These are phyloP conservation scores for Colletotrichum falcatum DNA, from an alignment of 2,329 filamentous ascomycete genomes.

Conservation along the genomic window DNA sequence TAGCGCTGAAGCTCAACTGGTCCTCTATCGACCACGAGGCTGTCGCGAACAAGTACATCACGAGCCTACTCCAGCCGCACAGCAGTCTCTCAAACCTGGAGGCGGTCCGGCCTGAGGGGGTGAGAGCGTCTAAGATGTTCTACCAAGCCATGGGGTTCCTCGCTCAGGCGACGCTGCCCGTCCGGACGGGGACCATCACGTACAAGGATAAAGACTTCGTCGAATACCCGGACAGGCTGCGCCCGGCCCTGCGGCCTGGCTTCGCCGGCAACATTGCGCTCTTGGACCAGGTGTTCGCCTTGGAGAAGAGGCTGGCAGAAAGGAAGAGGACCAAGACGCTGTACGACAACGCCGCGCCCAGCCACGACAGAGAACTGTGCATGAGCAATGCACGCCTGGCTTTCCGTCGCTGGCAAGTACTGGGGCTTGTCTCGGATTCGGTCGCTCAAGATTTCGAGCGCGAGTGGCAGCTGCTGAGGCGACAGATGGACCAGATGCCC, in stretches of 20 bases:
- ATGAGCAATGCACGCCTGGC: slow-evolving; percentile 11
- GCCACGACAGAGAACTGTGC: slow-evolving; percentile 16
- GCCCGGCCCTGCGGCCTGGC: neutral
- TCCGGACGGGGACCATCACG: neutral
- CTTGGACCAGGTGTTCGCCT: neutral
- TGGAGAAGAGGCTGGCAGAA: accelerated
- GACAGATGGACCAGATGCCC: slow-evolving; percentile 2
- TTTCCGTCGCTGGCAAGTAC: slow-evolving; percentile 17
- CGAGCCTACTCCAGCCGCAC: neutral
- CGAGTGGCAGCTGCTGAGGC: neutral
- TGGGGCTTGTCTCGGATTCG: neutral
- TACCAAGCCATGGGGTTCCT: slow-evolving; percentile 15
- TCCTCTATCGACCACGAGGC: neutral
- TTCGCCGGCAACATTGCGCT: neutral
- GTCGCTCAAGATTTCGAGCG: neutral
- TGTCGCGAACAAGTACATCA: neutral
- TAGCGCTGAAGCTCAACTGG: neutral
- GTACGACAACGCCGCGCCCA: neutral
- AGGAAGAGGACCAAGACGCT: neutral
- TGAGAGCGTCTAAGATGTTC: neutral
- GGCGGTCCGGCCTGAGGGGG: neutral
- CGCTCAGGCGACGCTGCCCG: slow-evolving; percentile 5
- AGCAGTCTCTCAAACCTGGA: neutral
- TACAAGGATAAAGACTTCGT: neutral
- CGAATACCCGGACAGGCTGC: neutral